Conservation (phyloP, 768 basidiomycete genomes). For the Lactifluus echinatus region DNA sequence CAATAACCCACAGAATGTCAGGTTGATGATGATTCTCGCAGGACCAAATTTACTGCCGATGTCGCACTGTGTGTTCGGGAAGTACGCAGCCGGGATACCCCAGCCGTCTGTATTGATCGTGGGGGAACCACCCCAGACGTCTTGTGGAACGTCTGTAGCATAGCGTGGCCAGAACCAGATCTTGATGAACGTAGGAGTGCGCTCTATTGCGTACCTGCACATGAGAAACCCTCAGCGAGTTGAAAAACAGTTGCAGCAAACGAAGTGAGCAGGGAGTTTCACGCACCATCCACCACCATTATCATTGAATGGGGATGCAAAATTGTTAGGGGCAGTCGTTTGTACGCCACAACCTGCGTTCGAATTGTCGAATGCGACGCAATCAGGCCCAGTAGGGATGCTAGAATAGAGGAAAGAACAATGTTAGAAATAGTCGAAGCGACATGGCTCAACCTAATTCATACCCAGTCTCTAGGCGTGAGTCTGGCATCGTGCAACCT, state of each 20-base stretch:
- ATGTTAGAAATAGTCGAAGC: neutral
- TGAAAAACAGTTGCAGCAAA: neutral
- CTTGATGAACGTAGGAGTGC: constrained; percentile 48
- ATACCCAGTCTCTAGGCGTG: constrained; percentile 41
- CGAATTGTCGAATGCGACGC: constrained; percentile 37
- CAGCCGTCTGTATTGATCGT: constrained; percentile 43
- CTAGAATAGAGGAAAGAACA: constrained; percentile 15
- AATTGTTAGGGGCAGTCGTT: constrained; percentile 33
- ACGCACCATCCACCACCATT: constrained; percentile 56
- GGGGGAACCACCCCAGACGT: constrained; percentile 34
- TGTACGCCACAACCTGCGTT: constrained; percentile 54
- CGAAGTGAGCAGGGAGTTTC: neutral
- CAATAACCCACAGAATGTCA: constrained; percentile 50
- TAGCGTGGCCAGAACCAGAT: constrained; percentile 65
- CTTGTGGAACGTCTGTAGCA: constrained; percentile 36
- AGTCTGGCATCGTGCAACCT: constrained; percentile 48
- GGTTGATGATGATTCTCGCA: constrained; percentile 61
- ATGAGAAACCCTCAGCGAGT: neutral
- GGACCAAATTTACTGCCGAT: constrained; percentile 44
- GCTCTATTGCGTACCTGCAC: constrained; percentile 53
- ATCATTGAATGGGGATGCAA: constrained; percentile 48
- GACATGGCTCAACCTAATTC: neutral
- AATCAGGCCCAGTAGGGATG: constrained; percentile 35
- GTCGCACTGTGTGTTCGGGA: constrained; percentile 52
- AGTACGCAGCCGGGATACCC: constrained; percentile 54